Evolutionary conservation across 163 green algal species (phyloP).

Genomic region (Scenedesmus sp.): DNA sequence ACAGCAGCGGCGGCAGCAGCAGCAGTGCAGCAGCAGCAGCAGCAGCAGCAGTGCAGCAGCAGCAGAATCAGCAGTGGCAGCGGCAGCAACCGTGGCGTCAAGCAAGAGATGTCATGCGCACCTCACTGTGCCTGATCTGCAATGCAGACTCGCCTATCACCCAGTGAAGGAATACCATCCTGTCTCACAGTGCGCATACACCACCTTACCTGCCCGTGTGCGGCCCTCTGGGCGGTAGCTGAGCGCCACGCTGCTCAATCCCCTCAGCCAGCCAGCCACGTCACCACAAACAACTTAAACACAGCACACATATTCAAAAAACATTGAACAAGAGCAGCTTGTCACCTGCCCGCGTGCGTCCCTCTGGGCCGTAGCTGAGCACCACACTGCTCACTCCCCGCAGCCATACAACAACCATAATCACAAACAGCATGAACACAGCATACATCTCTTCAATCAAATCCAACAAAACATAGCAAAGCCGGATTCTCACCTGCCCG

Average conservation of each 20-base stretch:
- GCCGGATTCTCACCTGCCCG: not conserved
- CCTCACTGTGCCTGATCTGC: no score
- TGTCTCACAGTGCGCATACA: not conserved
- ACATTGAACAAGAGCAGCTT: not conserved
- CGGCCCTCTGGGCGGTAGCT: conserved; percentile 28
- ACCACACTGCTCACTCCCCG: conserved; percentile 13
- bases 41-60: not conserved
- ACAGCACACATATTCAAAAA: not conserved
- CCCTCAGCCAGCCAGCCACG: conserved; percentile 20
- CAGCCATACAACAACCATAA: conserved; percentile 25
- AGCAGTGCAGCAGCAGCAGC: not conserved
- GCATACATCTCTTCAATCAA: no score
- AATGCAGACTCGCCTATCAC: not conserved
- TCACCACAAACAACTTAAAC: not conserved
- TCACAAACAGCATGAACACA: not conserved
- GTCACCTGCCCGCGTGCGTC: not conserved
- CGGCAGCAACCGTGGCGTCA: not conserved
- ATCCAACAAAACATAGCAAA: not conserved
- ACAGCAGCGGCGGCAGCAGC: conserved; percentile 5
- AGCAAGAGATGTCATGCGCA: not conserved
- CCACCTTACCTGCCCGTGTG: conserved; percentile 12
- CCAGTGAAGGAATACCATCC: not conserved
- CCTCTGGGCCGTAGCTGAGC: conserved; percentile 25
- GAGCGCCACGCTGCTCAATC: conserved; percentile 11
- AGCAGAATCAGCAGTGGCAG: not conserved